Base-by-base conservation (phyloP, 345 rosid species). In the Aquilaria sinensis region DNA sequence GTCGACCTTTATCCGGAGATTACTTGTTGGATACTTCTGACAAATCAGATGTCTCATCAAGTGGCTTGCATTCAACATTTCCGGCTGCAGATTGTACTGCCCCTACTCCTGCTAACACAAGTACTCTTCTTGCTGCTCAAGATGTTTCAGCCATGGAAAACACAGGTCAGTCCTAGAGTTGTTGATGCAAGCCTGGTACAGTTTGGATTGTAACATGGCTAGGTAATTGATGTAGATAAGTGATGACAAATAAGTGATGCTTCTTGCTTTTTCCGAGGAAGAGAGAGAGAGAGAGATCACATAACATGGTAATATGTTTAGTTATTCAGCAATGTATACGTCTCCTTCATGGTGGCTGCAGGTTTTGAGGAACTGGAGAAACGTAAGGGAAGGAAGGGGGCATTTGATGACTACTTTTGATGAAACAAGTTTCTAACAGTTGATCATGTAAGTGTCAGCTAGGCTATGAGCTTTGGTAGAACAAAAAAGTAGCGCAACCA, bases 341-440 rank as follows among this genome's bases (percentile, higher is more conserved):
- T 59, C 50, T 70, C 48, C 58, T 45, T 68, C 34, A 68, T 63
- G 66, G 57, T 61, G 64, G 32, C 57, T 62, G n/a, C 64, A 60
- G 98, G 90, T 67, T 63, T 82, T 13, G 84, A 71, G 57, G 74
- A 71, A 58, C 62, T 58, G 62, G 82, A 77, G 23, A 74, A 70
- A 67, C 89, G 77, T 53, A 87, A 79, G 73, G 92, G 43, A 37
- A 37, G 43, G 43, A 37, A 80, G 57, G 86, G 91, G 9, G 88
- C 84, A 33, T 89, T 92, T 69, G 98, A 84, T 62, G 96, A 89
- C 69, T 89, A 75, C 84, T 92, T 89, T 74, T 89, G 81, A 81
- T 71, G 75, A 72, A 70, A 34, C 49, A 47, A 53, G 53, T 47
- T 63, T 31, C 33, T 57, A 53, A 29, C 52, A n/a, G 8, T 51